Percentiles rank a stretch among this genome's conserved stretches.
phyloP scores from a whole-genome alignment of 148 eudicot genomes.

The Diospyros kaki region DNA sequence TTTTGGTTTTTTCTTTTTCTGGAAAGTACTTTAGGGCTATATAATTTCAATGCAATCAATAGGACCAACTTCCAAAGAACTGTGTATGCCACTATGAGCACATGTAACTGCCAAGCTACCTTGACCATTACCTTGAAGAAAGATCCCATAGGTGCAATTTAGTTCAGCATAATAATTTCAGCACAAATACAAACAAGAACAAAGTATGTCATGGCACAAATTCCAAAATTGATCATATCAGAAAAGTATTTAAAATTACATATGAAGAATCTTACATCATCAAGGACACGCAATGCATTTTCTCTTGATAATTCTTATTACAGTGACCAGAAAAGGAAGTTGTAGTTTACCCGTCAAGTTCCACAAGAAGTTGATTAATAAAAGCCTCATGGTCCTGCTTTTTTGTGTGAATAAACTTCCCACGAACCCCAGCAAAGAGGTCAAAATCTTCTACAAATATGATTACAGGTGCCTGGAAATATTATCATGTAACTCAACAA shows the following conservation, averaged over 20 bases:
- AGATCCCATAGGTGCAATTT: neutral
- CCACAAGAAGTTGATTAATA: conserved; percentile 95
- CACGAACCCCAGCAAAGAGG: conserved; percentile 92
- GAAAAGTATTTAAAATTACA: neutral
- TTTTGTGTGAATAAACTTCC: conserved; percentile 80
- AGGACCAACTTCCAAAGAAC: too few species aligned
- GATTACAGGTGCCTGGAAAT: conserved; percentile 85
- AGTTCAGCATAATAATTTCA: neutral
- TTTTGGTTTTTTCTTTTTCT: neutral
- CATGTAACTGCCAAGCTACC: neutral
- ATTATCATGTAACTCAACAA: conserved; percentile 14
- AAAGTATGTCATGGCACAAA: neutral
- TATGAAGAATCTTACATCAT: conserved; percentile 4
- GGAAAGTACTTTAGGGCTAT: neutral
- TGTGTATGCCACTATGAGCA: neutral
- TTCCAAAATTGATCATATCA: neutral
- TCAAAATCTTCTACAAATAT: conserved; percentile 95
- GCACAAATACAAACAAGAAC: neutral
- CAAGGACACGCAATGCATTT: neutral
- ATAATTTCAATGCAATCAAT: neutral
- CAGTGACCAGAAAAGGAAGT: neutral
- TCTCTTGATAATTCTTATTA: neutral
- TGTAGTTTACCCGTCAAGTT: conserved; percentile 80
- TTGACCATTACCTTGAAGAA: neutral
- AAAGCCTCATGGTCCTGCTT: conserved; percentile 98